These are phyloP conservation scores for Paspalum notatum DNA, from an alignment of 176 grass and related monocot species.

Conservation along the genomic window DNA sequence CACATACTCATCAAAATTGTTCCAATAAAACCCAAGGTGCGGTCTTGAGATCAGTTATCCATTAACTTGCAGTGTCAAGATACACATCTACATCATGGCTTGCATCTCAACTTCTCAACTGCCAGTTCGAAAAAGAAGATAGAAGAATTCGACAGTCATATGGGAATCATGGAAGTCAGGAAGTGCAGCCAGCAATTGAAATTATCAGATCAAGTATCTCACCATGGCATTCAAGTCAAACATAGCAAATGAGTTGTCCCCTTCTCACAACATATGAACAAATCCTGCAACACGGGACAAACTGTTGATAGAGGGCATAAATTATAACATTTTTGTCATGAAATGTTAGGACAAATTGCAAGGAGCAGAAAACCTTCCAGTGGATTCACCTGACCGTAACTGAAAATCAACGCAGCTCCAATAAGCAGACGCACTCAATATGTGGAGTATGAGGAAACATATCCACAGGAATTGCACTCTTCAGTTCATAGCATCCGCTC, in stretches of 20 bases:
- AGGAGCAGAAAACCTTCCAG: conserved; percentile 8
- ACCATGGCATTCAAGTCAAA: neutral
- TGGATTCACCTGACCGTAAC: conserved; percentile 15
- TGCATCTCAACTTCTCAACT: neutral
- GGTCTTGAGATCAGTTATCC: neutral
- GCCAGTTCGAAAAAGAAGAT: neutral
- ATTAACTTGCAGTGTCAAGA: neutral
- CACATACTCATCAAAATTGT: neutral
- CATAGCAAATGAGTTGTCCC: neutral
- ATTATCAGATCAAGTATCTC: conserved; percentile 24
- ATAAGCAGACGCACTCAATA: conserved; percentile 93
- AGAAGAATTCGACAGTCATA: neutral
- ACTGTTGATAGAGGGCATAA: neutral
- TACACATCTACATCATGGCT: neutral
- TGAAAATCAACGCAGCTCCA: conserved; percentile 62
- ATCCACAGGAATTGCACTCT: conserved; percentile 77
- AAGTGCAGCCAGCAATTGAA: neutral
- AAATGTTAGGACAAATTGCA: neutral
- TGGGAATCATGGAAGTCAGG: neutral
- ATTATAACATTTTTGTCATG: neutral
- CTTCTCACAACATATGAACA: neutral
- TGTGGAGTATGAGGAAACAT: conserved; percentile 98
- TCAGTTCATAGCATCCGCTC: conserved; percentile 73
- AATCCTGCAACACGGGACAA: neutral
- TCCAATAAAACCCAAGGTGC: neutral